These are phyloP conservation scores for Mychonastes homosphaera DNA, from an alignment of 139 green algal genomes.

Conservation along the genomic window DNA sequence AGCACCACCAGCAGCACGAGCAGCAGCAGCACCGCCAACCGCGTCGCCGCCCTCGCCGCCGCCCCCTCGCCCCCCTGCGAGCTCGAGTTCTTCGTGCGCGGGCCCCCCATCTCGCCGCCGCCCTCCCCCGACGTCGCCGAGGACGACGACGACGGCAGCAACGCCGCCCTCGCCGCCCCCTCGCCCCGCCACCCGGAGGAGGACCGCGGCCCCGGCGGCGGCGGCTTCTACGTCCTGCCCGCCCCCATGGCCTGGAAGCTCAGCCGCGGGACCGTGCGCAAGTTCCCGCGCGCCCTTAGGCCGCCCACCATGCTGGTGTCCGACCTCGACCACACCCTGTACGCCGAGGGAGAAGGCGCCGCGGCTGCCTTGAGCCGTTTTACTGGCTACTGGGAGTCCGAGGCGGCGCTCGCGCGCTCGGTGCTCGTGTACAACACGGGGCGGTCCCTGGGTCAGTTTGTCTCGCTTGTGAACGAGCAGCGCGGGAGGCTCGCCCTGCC, in stretches of 20 bases:
- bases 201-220: slow-evolving; percentile 22
- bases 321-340: too few species aligned
- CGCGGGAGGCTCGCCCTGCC: slow-evolving; percentile 56
- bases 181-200: slow-evolving; percentile 1
- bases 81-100: neutral
- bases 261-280: slow-evolving; percentile 31
- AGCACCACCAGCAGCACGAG: neutral
- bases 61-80: too few species aligned
- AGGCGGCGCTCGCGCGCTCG: slow-evolving; percentile 41
- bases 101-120: neutral
- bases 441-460: slow-evolving; percentile 52
- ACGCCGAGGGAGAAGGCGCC: too few species aligned
- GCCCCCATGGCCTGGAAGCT: slow-evolving; percentile 56
- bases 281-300: slow-evolving; percentile 38
- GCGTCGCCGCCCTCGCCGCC: too few species aligned
- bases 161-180: neutral
- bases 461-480: slow-evolving; percentile 55
- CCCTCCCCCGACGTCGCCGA: neutral
- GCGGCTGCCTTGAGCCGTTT: slow-evolving; percentile 60
- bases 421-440: slow-evolving; percentile 61
- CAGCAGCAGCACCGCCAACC: neutral
- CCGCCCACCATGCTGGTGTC: slow-evolving; percentile 54
- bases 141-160: neutral
- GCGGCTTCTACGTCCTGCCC: slow-evolving; percentile 28
- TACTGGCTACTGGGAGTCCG: slow-evolving; percentile 66